Evolutionary conservation across 257 asterid genomes (phyloP).

Genomic region (Verbascum thapsus): DNA sequence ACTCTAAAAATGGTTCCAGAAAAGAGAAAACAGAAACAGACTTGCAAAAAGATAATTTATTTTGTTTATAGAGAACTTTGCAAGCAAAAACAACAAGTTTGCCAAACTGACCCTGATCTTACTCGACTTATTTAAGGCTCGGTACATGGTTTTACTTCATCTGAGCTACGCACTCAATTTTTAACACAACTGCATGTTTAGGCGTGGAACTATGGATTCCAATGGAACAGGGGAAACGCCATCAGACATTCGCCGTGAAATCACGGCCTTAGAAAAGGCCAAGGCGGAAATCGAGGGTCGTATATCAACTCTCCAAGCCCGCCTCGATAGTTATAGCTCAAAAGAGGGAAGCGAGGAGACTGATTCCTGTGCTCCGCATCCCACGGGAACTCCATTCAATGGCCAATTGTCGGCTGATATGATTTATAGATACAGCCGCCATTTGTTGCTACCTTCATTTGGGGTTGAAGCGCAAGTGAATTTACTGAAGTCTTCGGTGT

Average conservation of each 20-base stretch:
- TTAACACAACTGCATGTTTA: background rate
- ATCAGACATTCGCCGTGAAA: constrained; percentile 55
- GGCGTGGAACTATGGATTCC: constrained; percentile 43
- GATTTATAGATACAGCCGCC: constrained; percentile 93
- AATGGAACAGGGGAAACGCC: constrained; percentile 35
- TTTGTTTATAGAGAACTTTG: too few species aligned
- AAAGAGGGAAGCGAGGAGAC: constrained; percentile 27
- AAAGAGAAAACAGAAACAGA: too few species aligned
- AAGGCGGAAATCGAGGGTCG: constrained; percentile 50
- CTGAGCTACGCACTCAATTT: background rate
- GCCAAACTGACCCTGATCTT: too few species aligned
- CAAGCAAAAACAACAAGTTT: too few species aligned
- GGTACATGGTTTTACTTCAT: too few species aligned
- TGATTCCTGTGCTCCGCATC: constrained; percentile 30
- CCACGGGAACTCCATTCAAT: constrained; percentile 9
- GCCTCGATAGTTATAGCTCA: constrained; percentile 38
- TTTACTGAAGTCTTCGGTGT: constrained; percentile 72
- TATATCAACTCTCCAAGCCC: constrained; percentile 64
- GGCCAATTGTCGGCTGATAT: constrained; percentile 62
- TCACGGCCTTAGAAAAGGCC: constrained; percentile 47
- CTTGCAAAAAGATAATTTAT: too few species aligned
- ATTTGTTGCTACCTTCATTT: constrained; percentile 85
- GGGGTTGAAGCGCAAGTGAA: constrained; percentile 80
- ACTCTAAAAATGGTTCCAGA: too few species aligned
- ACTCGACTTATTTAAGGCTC: too few species aligned